phyloP scores from a whole-genome alignment of 768 basidiomycete species.

The Pleurotus citrinopileatus region DNA sequence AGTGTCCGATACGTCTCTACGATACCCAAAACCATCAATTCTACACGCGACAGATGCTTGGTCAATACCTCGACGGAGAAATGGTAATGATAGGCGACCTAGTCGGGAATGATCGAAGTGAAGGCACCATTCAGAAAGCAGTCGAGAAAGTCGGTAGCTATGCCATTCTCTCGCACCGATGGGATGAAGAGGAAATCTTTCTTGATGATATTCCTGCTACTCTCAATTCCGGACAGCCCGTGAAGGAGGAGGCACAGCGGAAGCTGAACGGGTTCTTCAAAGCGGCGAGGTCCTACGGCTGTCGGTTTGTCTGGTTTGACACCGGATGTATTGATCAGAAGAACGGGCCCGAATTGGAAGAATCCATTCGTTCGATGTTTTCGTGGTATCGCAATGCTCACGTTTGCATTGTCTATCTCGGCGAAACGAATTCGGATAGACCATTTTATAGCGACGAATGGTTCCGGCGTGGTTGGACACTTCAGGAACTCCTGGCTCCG shows the following conservation, averaged over 20 bases:
- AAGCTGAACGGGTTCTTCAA: not conserved
- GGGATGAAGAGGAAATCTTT: not conserved
- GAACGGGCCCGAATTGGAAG: not conserved
- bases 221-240: too few relatives aligned
- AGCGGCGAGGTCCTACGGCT: not conserved
- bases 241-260: not conserved
- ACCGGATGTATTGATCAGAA: not conserved
- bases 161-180: not conserved
- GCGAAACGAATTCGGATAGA: not conserved
- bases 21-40: too few relatives aligned
- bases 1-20: not conserved
- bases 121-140: not conserved
- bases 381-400: not conserved
- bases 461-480: not conserved
- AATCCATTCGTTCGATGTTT: constrained; percentile 3
- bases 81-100: not conserved
- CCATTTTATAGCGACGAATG: not conserved
- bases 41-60: too few relatives aligned
- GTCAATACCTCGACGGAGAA: too few relatives aligned
- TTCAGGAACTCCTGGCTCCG: not conserved
- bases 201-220: not conserved
- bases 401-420: not conserved
- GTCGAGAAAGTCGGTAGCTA: not conserved
- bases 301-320: constrained; percentile 5
- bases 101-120: not conserved